phyloP scores from a whole-genome alignment of 768 basidiomycete genomes.

The Lentinula sp. region DNA sequence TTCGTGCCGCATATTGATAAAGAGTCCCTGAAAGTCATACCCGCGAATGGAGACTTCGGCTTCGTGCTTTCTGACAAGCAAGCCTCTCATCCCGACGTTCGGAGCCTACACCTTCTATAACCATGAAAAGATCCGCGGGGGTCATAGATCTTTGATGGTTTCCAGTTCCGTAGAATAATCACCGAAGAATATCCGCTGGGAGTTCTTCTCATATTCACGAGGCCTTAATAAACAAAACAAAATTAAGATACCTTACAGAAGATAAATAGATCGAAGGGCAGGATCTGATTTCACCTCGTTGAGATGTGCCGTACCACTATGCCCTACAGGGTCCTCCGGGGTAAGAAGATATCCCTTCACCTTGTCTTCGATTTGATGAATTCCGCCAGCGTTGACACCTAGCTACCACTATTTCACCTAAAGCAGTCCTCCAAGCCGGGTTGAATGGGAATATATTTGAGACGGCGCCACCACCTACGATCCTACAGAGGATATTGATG shows the following conservation, averaged over 20 bases:
- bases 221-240: conserved; percentile 23
- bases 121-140: conserved; percentile 39
- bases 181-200: conserved; percentile 41
- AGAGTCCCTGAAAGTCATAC: too few relatives aligned
- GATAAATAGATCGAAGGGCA: background rate
- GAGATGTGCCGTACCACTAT: conserved; percentile 37
- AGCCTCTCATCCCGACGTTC: conserved; percentile 45
- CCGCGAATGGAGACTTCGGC: too few relatives aligned
- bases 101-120: conserved; percentile 40
- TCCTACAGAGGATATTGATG: too few relatives aligned
- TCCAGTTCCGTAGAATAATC: conserved; percentile 32
- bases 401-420: too few relatives aligned
- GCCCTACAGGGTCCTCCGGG: conserved; percentile 19
- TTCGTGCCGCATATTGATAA: too few relatives aligned
- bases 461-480: too few relatives aligned
- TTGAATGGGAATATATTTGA: too few relatives aligned
- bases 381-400: conserved; percentile 9
- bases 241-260: background rate
- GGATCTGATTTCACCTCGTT: conserved; percentile 33
- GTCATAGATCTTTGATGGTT: conserved; percentile 41
- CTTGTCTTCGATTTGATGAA: conserved; percentile 9
- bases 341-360: conserved; percentile 15
- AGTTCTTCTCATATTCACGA: conserved; percentile 33
- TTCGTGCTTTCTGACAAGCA: conserved; percentile 14
- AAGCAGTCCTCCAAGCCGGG: too few relatives aligned